These are phyloP conservation scores for Diaporthe capsici DNA, from an alignment of 2,329 filamentous ascomycete genomes.

Conservation along the genomic window DNA sequence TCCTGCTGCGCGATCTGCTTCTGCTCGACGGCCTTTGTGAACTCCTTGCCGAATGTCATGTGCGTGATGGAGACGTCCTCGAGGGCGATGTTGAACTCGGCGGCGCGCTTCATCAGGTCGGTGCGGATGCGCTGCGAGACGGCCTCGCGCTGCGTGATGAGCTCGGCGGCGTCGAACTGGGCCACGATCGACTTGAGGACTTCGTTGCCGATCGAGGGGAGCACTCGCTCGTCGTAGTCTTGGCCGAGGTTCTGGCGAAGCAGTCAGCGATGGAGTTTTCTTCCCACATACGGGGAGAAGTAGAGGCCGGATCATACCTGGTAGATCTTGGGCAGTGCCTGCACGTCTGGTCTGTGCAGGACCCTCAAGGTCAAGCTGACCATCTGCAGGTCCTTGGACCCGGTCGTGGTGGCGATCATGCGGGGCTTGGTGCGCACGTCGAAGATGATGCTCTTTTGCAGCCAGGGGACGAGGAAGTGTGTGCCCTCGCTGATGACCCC, in stretches of 20 bases:
- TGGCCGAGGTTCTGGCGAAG: conserved; percentile 85
- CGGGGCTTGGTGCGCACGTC: conserved; percentile 97
- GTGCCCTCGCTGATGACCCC: conserved; percentile 94
- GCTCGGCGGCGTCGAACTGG: conserved; percentile 95
- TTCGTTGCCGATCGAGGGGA: conserved; percentile 99
- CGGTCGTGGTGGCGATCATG: conserved; percentile 97
- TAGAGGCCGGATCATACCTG: conserved; percentile 73
- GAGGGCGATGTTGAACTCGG: conserved; percentile 98
- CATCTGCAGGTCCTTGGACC: conserved; percentile 99
- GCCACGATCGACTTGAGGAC: conserved; percentile 98
- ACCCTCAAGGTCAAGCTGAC: conserved; percentile 98
- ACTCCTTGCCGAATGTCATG: conserved; percentile 99
- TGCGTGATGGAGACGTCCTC: conserved; percentile 99
- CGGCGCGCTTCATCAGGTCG: conserved; percentile 91
- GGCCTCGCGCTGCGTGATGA: conserved; percentile 98
- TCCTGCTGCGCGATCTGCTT: conserved; percentile 99
- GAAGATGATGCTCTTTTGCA: conserved; percentile 94
- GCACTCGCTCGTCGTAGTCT: conserved; percentile 98
- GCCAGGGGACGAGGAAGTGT: conserved; percentile 95
- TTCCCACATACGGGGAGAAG: neutral
- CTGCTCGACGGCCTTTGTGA: conserved; percentile 98
- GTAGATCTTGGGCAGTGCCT: conserved; percentile 96
- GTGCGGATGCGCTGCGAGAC: conserved; percentile 94
- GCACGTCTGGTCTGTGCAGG: conserved; percentile 93
- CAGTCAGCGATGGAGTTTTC: conserved; percentile 31